These are phyloP conservation scores for Colletotrichum paranaense DNA, from an alignment of 2,329 filamentous ascomycete genomes.

Conservation along the genomic window DNA sequence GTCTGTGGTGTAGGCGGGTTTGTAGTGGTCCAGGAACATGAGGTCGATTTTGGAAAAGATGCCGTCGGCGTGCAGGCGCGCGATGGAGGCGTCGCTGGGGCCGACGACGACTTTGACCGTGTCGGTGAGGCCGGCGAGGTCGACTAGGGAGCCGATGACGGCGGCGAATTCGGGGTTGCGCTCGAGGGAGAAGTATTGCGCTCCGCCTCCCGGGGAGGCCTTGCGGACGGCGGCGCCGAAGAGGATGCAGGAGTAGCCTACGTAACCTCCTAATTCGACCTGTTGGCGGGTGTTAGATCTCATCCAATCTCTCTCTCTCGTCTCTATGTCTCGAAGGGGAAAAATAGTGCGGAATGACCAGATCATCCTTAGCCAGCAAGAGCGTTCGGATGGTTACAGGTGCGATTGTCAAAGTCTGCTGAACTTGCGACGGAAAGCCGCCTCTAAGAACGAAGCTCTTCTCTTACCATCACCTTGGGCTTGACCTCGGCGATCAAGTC, in stretches of 20 bases:
- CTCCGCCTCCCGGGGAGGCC: slow-evolving; percentile 69
- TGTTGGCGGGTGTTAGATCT: slow-evolving; percentile 9
- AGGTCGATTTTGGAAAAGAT: slow-evolving; percentile 72
- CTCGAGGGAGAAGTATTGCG: slow-evolving; percentile 79
- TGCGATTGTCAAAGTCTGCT: background rate
- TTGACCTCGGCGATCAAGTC: slow-evolving; percentile 75
- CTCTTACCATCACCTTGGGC: slow-evolving; percentile 71
- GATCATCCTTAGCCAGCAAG: background rate
- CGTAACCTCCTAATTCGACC: slow-evolving; percentile 83
- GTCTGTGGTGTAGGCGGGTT: slow-evolving; percentile 79
- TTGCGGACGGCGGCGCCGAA: slow-evolving; percentile 75
- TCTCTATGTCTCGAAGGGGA: background rate
- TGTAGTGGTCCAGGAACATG: slow-evolving; percentile 85
- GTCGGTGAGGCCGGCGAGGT: slow-evolving; percentile 78
- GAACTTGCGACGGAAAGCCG: background rate
- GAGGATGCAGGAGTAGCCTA: slow-evolving; percentile 84
- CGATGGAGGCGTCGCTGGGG: slow-evolving; percentile 73
- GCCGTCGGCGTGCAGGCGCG: slow-evolving; percentile 66
- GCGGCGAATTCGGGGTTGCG: slow-evolving; percentile 79
- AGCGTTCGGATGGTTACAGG: background rate
- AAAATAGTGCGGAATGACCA: no score
- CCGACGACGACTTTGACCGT: slow-evolving; percentile 79
- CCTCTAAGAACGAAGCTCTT: background rate
- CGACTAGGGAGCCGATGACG: slow-evolving; percentile 75
- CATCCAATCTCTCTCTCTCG: no score